These are phyloP conservation scores for Rutstroemia sydowiana DNA, from an alignment of 2,329 filamentous ascomycete genomes.

Conservation along the genomic window DNA sequence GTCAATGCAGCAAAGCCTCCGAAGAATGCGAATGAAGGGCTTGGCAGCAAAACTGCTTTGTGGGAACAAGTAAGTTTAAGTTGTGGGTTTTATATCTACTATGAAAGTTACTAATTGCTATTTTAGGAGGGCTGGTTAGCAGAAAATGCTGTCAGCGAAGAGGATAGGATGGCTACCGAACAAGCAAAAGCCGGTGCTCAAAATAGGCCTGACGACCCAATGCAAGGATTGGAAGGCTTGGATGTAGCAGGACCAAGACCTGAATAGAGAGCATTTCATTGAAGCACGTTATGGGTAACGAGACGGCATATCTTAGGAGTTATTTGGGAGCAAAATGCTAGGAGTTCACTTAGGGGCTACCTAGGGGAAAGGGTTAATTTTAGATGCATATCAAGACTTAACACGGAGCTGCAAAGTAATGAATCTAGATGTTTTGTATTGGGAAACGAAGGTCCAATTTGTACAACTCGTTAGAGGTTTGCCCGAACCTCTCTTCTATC, in stretches of 20 bases:
- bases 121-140: slow-evolving; percentile 85
- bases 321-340: slow-evolving; percentile 11
- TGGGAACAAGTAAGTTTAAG: slow-evolving; percentile 76
- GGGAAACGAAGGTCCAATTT: slow-evolving; percentile 16
- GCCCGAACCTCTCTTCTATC: slow-evolving; percentile 2
- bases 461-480: slow-evolving; percentile 8
- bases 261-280: slow-evolving; percentile 40
- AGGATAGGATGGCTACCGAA: slow-evolving; percentile 59
- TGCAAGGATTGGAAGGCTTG: slow-evolving; percentile 89
- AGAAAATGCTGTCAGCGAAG: slow-evolving; percentile 76
- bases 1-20: slow-evolving; percentile 88
- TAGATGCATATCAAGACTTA: background rate
- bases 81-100: background rate
- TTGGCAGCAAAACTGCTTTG: slow-evolving; percentile 88
- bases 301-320: slow-evolving; percentile 19
- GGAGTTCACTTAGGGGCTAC: slow-evolving; percentile 6
- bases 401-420: background rate
- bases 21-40: slow-evolving; percentile 77
- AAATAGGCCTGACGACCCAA: slow-evolving; percentile 66
- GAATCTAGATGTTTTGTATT: slow-evolving; percentile 13
- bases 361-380: background rate
- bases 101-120: slow-evolving; percentile 11
- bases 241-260: slow-evolving; percentile 90
- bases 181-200: slow-evolving; percentile 44
- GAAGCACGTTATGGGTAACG: background rate